These are phyloP conservation scores for Sporobolomyces pararoseus DNA, from an alignment of 768 basidiomycete genomes.

Conservation along the genomic window DNA sequence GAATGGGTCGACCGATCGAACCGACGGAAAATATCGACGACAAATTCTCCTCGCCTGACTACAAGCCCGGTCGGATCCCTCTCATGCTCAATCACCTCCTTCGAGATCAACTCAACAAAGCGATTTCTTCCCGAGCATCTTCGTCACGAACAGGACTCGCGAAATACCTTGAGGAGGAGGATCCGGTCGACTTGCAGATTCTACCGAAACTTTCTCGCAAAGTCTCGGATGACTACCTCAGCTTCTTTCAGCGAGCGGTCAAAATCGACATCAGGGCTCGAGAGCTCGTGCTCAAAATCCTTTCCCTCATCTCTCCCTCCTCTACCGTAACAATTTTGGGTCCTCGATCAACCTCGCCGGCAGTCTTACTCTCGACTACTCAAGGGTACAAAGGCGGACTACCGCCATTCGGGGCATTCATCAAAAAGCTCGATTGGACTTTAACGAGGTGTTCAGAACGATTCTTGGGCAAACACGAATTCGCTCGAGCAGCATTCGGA, in stretches of 20 bases:
- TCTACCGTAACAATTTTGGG: background rate
- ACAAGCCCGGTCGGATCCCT: constrained; percentile 3
- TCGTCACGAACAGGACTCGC: background rate
- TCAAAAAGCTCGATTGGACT: constrained; percentile 18
- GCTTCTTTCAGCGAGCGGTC: constrained; percentile 2
- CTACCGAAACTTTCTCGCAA: background rate
- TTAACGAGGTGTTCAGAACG: background rate
- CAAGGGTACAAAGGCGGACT: no score
- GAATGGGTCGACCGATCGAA: constrained; percentile 4
- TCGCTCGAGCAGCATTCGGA: background rate
- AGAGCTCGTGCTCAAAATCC: background rate
- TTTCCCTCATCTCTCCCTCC: background rate
- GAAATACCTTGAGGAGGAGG: background rate
- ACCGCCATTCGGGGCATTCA: background rate
- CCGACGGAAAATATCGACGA: background rate
- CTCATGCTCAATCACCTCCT: constrained; percentile 6
- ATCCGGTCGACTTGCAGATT: background rate
- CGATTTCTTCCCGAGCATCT: background rate
- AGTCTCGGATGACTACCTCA: constrained; percentile 8
- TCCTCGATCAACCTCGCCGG: background rate
- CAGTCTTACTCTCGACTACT: background rate
- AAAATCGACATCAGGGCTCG: background rate
- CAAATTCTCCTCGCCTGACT: background rate
- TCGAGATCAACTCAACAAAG: background rate
- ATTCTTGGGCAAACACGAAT: background rate